These are phyloP conservation scores for Diaporthe caulivora DNA, from an alignment of 2,329 filamentous ascomycete genomes.

Conservation along the genomic window DNA sequence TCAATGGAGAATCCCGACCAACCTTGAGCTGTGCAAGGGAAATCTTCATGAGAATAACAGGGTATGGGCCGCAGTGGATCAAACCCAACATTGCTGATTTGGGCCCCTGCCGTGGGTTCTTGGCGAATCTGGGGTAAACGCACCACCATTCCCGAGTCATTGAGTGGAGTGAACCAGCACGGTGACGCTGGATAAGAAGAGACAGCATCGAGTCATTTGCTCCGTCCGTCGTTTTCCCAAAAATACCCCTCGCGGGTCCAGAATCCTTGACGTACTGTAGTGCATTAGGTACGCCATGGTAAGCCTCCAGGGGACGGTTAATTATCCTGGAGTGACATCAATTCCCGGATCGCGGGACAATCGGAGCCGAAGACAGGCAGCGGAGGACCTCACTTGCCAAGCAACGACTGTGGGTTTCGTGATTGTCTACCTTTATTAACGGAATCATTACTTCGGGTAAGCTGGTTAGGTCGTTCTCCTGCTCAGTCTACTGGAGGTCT, in stretches of 20 bases:
- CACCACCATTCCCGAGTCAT: not conserved
- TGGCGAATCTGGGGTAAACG: slow-evolving; percentile 14
- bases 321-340: not conserved
- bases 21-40: not conserved
- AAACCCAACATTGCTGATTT: not conserved
- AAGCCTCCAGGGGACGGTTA: not conserved
- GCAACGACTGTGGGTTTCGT: not conserved
- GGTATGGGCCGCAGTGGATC: not conserved
- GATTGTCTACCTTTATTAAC: not conserved
- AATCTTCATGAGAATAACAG: no score
- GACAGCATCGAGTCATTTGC: not conserved
- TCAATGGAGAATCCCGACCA: no score
- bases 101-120: not conserved
- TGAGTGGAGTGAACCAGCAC: not conserved
- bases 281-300: not conserved
- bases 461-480: not conserved
- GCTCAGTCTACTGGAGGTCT: not conserved
- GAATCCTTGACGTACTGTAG: not conserved
- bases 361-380: slow-evolving; percentile 8
- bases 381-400: not conserved
- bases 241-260: not conserved
- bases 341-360: slow-evolving; percentile 19
- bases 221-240: not conserved
- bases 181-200: not conserved
- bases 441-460: not conserved